These are phyloP conservation scores for Colletotrichum sp. DNA, from an alignment of 2,329 filamentous ascomycete genomes.

Conservation along the genomic window DNA sequence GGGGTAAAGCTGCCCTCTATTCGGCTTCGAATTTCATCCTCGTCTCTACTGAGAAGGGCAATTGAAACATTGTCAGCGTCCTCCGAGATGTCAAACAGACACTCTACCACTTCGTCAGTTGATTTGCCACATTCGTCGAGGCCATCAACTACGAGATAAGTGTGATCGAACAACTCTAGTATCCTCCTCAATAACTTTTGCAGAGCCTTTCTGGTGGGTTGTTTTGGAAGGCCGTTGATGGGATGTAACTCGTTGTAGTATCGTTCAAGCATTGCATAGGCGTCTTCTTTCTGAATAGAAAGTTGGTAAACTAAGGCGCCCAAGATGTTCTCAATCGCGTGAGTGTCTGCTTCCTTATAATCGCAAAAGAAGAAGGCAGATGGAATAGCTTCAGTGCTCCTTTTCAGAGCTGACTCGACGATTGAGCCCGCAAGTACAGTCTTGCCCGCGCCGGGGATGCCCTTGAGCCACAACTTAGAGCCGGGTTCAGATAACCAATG, in stretches of 20 bases:
- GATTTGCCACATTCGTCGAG: not conserved
- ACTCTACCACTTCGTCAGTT: not conserved
- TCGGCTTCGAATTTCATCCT: not conserved
- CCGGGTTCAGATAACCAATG: not conserved
- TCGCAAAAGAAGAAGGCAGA: conserved; percentile 5
- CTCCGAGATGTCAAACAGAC: not conserved
- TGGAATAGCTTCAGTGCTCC: not conserved
- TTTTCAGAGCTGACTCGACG: not conserved
- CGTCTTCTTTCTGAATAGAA: not conserved
- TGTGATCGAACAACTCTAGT: not conserved
- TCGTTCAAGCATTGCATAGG: not conserved
- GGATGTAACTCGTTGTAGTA: not conserved
- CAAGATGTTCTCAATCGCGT: not conserved
- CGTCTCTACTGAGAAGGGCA: not conserved
- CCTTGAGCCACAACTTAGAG: not conserved
- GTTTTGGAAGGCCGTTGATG: not conserved
- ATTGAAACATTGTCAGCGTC: not conserved
- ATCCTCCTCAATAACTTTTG: not conserved
- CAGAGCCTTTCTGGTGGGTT: accelerated
- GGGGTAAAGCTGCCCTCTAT: not conserved
- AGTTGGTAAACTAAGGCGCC: not conserved
- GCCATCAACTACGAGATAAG: not conserved
- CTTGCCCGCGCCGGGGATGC: not conserved
- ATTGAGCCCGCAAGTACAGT: not conserved
- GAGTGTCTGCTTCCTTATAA: not conserved